These are phyloP conservation scores for Salix dunnii DNA, from an alignment of 345 rosid genomes.

Conservation along the genomic window DNA sequence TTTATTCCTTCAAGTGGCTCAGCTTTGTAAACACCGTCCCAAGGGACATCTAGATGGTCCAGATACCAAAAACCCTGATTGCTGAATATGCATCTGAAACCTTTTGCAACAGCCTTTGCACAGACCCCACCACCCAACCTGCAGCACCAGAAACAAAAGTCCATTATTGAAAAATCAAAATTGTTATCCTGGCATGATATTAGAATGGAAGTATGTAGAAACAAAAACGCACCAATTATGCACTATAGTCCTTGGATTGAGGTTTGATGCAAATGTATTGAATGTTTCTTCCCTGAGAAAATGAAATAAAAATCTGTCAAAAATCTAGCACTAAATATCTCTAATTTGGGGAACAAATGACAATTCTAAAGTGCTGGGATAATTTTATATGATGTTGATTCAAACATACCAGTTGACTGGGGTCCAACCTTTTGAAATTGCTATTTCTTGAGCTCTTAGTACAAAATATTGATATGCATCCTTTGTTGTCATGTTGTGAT, in stretches of 20 bases:
- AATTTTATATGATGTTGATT: background rate
- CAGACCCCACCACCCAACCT: constrained; percentile 90
- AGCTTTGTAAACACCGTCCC: constrained; percentile 64
- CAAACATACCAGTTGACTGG: constrained; percentile 77
- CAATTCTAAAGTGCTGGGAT: background rate
- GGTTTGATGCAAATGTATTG: constrained; percentile 56
- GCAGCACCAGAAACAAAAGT: constrained; percentile 1
- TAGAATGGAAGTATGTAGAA: background rate
- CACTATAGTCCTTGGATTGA: constrained; percentile 75
- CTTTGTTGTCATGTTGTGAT: constrained; percentile 55
- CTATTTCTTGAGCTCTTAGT: constrained; percentile 76
- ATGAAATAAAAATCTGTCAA: constrained; percentile 13
- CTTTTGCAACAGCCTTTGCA: constrained; percentile 77
- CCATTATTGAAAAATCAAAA: background rate
- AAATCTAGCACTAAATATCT: background rate
- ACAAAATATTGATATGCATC: constrained; percentile 77
- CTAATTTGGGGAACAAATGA: background rate
- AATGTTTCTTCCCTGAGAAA: constrained; percentile 82
- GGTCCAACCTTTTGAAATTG: constrained; percentile 66
- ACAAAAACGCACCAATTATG: constrained; percentile 70
- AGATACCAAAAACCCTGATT: constrained; percentile 91
- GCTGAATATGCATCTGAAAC: constrained; percentile 85
- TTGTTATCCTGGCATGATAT: constrained; percentile 1
- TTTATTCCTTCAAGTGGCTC: constrained; percentile 80
- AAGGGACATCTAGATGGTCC: constrained; percentile 81